These are phyloP conservation scores for Clitoria ternatea DNA, from an alignment of 306 rosid species.

Conservation along the genomic window DNA sequence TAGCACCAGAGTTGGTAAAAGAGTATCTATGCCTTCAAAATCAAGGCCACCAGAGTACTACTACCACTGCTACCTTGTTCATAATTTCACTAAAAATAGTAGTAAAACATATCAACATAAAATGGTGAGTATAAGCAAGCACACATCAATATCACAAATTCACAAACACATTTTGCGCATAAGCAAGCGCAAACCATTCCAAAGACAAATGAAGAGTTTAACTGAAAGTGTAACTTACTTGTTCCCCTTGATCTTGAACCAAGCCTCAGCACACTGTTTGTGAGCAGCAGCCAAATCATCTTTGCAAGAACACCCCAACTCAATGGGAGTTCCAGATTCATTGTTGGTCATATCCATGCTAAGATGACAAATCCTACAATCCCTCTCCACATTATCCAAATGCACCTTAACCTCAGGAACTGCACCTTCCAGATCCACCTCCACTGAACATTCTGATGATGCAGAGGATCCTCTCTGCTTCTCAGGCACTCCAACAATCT, in stretches of 20 bases:
- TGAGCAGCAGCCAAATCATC: constrained; percentile 96
- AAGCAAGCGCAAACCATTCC: not conserved
- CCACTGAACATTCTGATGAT: constrained; percentile 51
- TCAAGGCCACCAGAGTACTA: not conserved
- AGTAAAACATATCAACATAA: constrained; percentile 4
- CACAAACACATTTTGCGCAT: not conserved
- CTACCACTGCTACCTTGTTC: too few relatives aligned
- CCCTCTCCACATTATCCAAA: constrained; percentile 67
- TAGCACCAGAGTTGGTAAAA: constrained; percentile 10
- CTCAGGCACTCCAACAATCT: constrained; percentile 48
- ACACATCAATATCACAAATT: constrained; percentile 16
- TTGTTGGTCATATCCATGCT: constrained; percentile 70
- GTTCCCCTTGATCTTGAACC: constrained; percentile 96
- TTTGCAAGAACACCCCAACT: constrained; percentile 87
- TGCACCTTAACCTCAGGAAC: constrained; percentile 45
- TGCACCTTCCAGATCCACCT: constrained; percentile 63
- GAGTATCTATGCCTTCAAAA: not conserved
- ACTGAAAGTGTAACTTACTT: constrained; percentile 55
- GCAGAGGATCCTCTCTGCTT: constrained; percentile 47
- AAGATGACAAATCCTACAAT: constrained; percentile 75
- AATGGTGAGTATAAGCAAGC: not conserved
- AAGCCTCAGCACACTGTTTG: constrained; percentile 91
- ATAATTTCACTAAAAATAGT: not conserved
- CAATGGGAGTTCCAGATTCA: constrained; percentile 81
- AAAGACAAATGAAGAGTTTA: too few relatives aligned